Percentiles rank a stretch among this genome's conserved stretches.
Evolutionary conservation across 352 stramenopile genomes (phyloP).

Genomic region (Phytophthora aleatoria): DNA sequence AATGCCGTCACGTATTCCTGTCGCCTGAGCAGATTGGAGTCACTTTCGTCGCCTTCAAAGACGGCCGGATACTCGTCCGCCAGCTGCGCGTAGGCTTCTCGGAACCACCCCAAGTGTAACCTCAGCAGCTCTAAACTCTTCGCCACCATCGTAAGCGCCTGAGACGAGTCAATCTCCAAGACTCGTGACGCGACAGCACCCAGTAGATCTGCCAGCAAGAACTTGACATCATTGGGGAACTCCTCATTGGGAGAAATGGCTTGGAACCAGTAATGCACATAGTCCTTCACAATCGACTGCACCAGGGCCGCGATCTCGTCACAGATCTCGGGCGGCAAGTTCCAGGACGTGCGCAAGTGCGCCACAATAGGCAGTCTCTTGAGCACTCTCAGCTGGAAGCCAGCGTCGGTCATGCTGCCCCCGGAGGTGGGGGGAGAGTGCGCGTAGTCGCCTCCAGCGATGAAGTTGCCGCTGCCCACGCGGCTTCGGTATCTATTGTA

Average conservation of each 20-base stretch:
- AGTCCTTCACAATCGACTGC: slow-evolving; percentile 56
- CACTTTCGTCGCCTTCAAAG: slow-evolving; percentile 62
- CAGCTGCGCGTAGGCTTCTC: slow-evolving; percentile 72
- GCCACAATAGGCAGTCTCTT: slow-evolving; percentile 67
- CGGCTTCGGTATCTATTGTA: slow-evolving; percentile 54
- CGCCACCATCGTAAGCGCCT: slow-evolving; percentile 64
- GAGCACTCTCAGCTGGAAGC: slow-evolving; percentile 57
- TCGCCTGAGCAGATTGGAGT: slow-evolving; percentile 52
- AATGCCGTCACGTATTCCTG: slow-evolving; percentile 63
- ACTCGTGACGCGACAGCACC: slow-evolving; percentile 59
- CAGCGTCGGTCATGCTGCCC: slow-evolving; percentile 38
- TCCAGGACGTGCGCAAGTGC: slow-evolving; percentile 65
- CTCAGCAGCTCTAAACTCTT: slow-evolving; percentile 70
- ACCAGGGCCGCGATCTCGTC: slow-evolving; percentile 67
- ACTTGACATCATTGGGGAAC: slow-evolving; percentile 69
- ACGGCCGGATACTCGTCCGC: slow-evolving; percentile 59
- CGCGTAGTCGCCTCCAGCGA: slow-evolving; percentile 6
- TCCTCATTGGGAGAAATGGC: slow-evolving; percentile 68
- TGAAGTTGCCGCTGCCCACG: slow-evolving; percentile 23
- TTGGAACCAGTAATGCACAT: slow-evolving; percentile 72
- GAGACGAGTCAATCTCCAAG: slow-evolving; percentile 70
- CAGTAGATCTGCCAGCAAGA: slow-evolving; percentile 66
- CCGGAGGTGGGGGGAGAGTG: slow-evolving; percentile 1
- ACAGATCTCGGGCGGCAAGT: slow-evolving; percentile 56
- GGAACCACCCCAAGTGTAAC: slow-evolving; percentile 81